Conservation (phyloP, 805 yeast species). For the Wickerhamiella spandovensis region DNA sequence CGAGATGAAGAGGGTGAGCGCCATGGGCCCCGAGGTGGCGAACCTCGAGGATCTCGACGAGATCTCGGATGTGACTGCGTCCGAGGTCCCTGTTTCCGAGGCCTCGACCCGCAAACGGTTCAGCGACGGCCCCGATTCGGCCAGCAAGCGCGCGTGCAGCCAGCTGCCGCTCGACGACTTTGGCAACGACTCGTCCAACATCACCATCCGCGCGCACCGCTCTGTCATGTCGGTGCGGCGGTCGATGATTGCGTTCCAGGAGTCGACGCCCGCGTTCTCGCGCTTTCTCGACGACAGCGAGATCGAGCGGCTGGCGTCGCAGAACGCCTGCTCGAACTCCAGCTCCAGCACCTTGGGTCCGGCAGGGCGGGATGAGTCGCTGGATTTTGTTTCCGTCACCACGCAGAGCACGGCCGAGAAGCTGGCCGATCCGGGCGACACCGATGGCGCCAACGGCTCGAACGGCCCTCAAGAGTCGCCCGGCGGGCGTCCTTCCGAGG, state of each 20-base stretch:
- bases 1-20: too few relatives aligned
- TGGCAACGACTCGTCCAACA: not conserved
- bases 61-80: not conserved
- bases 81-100: too few relatives aligned
- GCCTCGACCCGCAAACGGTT: not conserved
- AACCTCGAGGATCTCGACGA: not conserved
- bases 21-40: too few relatives aligned
- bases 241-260: not conserved
- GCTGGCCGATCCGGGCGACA: not conserved
- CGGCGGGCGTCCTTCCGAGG: not conserved
- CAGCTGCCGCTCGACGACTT: not conserved
- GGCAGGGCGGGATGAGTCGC: not conserved
- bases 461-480: not conserved
- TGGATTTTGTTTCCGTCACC: not conserved
- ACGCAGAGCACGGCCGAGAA: not conserved
- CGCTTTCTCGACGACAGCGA: not conserved
- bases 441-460: not conserved
- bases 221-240: not conserved
- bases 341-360: too few relatives aligned
- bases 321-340: too few relatives aligned
- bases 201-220: not conserved
- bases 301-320: not conserved
- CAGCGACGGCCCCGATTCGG: not conserved
- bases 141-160: not conserved
- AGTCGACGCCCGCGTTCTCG: not conserved